A percentile compares a stretch with the other conserved stretches of the same genome.
Conservation (phyloP, 352 stramenopile genomes). For the Phytophthora europaea region DNA sequence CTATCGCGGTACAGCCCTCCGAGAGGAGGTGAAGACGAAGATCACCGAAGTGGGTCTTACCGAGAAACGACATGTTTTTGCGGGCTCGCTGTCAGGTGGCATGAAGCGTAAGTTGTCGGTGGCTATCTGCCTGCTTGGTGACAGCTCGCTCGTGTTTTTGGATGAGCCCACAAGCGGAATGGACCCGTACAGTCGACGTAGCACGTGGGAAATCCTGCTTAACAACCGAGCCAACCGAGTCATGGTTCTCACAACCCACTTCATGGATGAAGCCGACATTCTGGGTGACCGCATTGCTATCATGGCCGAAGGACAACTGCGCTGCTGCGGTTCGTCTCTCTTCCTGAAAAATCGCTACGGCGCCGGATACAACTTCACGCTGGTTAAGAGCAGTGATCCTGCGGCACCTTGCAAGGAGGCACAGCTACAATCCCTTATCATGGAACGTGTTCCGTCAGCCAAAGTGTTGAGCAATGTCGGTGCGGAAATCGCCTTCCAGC, state of each 20-base stretch:
- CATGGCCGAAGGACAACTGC: constrained; percentile 78
- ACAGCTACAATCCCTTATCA: constrained; percentile 57
- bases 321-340: constrained; percentile 72
- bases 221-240: constrained; percentile 63
- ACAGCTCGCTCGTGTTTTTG: constrained; percentile 88
- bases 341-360: constrained; percentile 84
- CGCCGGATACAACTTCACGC: constrained; percentile 66
- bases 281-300: constrained; percentile 87
- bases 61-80: constrained; percentile 59
- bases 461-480: constrained; percentile 83
- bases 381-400: constrained; percentile 57
- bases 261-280: constrained; percentile 95
- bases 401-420: constrained; percentile 28
- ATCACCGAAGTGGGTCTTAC: constrained; percentile 68
- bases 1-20: constrained; percentile 39
- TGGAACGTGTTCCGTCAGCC: constrained; percentile 45
- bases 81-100: constrained; percentile 78
- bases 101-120: constrained; percentile 95
- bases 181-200: constrained; percentile 95
- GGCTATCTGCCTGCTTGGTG: constrained; percentile 88
- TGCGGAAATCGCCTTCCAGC: constrained; percentile 80
- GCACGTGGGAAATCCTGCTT: constrained; percentile 87
- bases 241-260: constrained; percentile 94
- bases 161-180: constrained; percentile 96
- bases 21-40: constrained; percentile 41